Conservation (phyloP, 129 eudicot species). For the Escallonia herrerae region DNA sequence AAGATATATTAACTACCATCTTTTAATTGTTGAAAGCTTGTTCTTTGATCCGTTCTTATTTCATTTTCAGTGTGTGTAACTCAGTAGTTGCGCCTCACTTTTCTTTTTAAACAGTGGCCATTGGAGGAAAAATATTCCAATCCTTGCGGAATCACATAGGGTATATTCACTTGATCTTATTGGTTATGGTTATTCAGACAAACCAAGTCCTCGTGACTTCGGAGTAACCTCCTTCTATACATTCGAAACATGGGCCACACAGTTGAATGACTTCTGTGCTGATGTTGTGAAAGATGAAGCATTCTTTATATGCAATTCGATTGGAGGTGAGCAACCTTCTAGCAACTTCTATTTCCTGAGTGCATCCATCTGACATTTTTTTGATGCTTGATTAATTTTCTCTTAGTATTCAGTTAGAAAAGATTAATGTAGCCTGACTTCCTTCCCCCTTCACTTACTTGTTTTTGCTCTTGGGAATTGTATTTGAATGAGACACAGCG, state of each 20-base stretch:
- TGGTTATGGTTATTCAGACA: constrained; percentile 98
- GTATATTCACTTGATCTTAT: constrained; percentile 86
- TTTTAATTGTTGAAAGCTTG: no score
- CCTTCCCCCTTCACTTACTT: no score
- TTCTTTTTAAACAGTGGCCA: constrained; percentile 60
- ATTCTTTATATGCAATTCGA: constrained; percentile 93
- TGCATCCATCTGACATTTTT: no score
- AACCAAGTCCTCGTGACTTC: constrained; percentile 81
- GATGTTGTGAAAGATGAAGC: constrained; percentile 69
- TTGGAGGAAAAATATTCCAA: constrained; percentile 89
- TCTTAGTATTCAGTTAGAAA: background rate
- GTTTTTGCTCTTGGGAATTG: no score
- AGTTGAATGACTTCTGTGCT: constrained; percentile 75
- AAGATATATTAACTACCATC: no score
- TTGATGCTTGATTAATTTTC: background rate
- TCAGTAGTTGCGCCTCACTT: constrained; percentile 3
- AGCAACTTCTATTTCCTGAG: background rate
- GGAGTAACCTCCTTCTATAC: constrained; percentile 62
- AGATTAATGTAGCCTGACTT: background rate
- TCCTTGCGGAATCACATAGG: constrained; percentile 71
- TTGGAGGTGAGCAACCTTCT: constrained; percentile 58
- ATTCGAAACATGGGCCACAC: constrained; percentile 93
- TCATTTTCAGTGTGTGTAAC: background rate
- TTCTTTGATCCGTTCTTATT: no score
- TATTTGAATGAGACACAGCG: no score